Conservation (phyloP, 1,284 basidiomycete species). For the Rugiboletus extremiorientalis region DNA sequence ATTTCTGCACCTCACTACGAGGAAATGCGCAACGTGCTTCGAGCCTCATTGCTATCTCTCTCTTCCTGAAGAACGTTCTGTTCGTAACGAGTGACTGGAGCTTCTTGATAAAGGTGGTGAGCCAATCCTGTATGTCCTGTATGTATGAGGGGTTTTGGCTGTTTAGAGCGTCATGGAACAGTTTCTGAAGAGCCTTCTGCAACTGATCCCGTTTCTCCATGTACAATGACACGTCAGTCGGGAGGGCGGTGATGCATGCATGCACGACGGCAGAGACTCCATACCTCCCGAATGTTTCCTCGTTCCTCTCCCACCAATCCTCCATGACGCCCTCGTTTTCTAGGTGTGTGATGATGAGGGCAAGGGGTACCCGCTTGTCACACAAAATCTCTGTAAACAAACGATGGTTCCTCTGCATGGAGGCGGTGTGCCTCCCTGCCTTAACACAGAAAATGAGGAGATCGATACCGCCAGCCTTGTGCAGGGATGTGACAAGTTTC, state of each 20-base stretch:
- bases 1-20: too few relatives aligned
- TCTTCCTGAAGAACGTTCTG: too few relatives aligned
- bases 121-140: too few relatives aligned
- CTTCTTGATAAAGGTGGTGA: too few relatives aligned
- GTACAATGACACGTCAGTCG: neutral
- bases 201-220: too few relatives aligned
- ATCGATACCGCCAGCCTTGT: conserved; percentile 31
- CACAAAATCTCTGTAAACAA: conserved; percentile 36
- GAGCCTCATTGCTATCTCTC: too few relatives aligned
- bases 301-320: conserved; percentile 33
- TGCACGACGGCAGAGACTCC: conserved; percentile 28
- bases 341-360: conserved; percentile 39
- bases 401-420: conserved; percentile 37
- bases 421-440: conserved; percentile 34
- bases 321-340: conserved; percentile 37
- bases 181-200: too few relatives aligned
- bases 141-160: too few relatives aligned
- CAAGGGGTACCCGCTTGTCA: conserved; percentile 38
- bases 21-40: too few relatives aligned
- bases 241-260: conserved; percentile 33
- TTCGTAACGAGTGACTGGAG: too few relatives aligned
- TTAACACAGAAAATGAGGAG: conserved; percentile 42
- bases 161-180: too few relatives aligned
- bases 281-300: conserved; percentile 17
- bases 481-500: conserved; percentile 33